phyloP scores from a whole-genome alignment of 352 stramenopile genomes.

The Pseudoperonospora humuli region DNA sequence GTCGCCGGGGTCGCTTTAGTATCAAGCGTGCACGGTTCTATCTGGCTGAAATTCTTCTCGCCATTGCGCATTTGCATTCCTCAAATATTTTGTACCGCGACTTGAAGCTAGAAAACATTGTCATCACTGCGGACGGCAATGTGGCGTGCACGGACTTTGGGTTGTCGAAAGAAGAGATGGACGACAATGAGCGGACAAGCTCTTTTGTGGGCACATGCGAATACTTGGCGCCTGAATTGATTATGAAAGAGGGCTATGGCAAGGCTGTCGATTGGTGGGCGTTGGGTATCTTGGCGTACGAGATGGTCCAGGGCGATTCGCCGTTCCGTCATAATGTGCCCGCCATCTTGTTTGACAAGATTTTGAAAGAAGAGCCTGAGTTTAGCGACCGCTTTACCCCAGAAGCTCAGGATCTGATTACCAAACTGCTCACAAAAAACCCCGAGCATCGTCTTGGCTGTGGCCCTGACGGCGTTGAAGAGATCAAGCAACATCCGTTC shows the following conservation, averaged over 20 bases:
- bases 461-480: conserved; percentile 48
- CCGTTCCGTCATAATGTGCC: conserved; percentile 62
- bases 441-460: conserved; percentile 43
- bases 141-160: conserved; percentile 68
- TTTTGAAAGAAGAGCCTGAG: conserved; percentile 60
- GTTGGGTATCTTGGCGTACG: conserved; percentile 65
- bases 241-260: conserved; percentile 62
- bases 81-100: conserved; percentile 70
- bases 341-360: conserved; percentile 72
- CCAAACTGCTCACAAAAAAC: conserved; percentile 49
- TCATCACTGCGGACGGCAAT: conserved; percentile 62
- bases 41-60: conserved; percentile 55
- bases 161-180: conserved; percentile 68
- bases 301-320: conserved; percentile 71
- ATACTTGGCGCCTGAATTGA: conserved; percentile 64
- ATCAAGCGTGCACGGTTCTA: conserved; percentile 69
- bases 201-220: conserved; percentile 72
- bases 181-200: conserved; percentile 55
- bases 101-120: conserved; percentile 71
- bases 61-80: conserved; percentile 51
- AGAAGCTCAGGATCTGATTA: conserved; percentile 59
- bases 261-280: conserved; percentile 73
- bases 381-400: conserved; percentile 66
- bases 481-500: conserved; percentile 67
- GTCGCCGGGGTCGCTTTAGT: conserved; percentile 54